These are phyloP conservation scores for Dichomitus squalens DNA, from an alignment of 1,284 basidiomycete genomes.

Conservation along the genomic window DNA sequence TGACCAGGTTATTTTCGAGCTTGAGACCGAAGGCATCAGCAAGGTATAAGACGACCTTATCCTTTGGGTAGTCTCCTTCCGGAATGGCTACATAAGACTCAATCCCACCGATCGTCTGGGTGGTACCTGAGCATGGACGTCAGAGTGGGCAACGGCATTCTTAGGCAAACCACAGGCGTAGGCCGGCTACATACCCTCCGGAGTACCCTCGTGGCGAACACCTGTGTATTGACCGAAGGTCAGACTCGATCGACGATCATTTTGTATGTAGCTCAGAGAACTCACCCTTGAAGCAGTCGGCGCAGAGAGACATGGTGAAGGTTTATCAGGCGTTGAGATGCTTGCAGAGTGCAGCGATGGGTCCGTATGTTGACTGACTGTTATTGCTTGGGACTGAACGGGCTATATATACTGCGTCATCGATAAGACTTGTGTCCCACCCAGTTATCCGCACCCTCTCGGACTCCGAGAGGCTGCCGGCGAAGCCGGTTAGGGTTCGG, in stretches of 20 bases:
- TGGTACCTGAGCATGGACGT: constrained; percentile 31
- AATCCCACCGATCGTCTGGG: constrained; percentile 47
- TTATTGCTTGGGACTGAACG: too few species aligned
- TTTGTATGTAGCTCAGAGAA: neutral
- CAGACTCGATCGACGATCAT: neutral
- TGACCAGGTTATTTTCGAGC: constrained; percentile 53
- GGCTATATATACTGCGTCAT: too few species aligned
- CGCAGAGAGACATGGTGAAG: constrained; percentile 29
- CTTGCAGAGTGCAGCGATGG: neutral
- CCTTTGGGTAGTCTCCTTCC: constrained; percentile 48
- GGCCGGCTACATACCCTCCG: constrained; percentile 27
- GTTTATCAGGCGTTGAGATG: neutral
- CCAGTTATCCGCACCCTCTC: too few species aligned
- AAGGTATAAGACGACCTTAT: constrained; percentile 60
- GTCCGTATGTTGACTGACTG: neutral
- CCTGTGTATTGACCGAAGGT: constrained; percentile 19
- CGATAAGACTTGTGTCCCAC: too few species aligned
- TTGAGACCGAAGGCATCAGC: constrained; percentile 68
- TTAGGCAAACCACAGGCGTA: too few species aligned
- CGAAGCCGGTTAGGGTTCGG: too few species aligned
- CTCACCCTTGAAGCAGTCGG: constrained; percentile 24
- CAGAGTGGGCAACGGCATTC: neutral
- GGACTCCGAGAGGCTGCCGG: too few species aligned
- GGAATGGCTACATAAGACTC: constrained; percentile 56
- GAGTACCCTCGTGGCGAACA: constrained; percentile 35